Evolutionary conservation across 331 rosid genomes (phyloP).

Genomic region (Rhamnella rubrinervis): DNA sequence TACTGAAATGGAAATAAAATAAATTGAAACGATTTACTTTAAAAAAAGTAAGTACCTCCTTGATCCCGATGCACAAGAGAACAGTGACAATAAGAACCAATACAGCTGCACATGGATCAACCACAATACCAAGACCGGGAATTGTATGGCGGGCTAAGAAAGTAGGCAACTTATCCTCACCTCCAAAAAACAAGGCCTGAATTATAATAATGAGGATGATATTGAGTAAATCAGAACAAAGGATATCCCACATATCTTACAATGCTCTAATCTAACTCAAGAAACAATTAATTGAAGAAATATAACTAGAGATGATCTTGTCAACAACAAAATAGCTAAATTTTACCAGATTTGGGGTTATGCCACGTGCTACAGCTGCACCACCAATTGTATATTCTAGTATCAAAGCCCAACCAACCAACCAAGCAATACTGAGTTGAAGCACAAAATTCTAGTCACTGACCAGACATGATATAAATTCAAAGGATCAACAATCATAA

Average conservation of each 20-base stretch:
- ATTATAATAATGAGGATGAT: constrained; percentile 8
- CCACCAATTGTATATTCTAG: constrained; percentile 76
- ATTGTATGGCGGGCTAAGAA: constrained; percentile 59
- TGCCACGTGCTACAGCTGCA: constrained; percentile 84
- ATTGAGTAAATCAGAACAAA: neutral
- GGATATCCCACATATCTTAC: neutral
- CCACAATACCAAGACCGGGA: constrained; percentile 51
- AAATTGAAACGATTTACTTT: neutral
- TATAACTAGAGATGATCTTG: neutral
- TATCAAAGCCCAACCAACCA: constrained; percentile 75
- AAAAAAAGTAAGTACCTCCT: constrained; percentile 54
- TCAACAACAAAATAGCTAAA: neutral
- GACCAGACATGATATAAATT: neutral
- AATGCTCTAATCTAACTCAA: no score
- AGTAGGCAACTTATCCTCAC: constrained; percentile 52
- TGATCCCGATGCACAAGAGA: constrained; percentile 70
- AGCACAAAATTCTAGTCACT: constrained; percentile 12
- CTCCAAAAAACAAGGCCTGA: constrained; percentile 75
- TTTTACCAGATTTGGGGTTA: constrained; percentile 69
- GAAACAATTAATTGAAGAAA: neutral
- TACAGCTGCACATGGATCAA: constrained; percentile 79
- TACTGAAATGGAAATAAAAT: neutral
- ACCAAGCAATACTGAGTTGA: constrained; percentile 70
- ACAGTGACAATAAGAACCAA: constrained; percentile 58
- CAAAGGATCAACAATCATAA: neutral